Evolutionary conservation across 371 early-diverging fungal species (phyloP), one percentile per base, ranked within the genome.

Genomic region (Actinomucor elegans): DNA sequence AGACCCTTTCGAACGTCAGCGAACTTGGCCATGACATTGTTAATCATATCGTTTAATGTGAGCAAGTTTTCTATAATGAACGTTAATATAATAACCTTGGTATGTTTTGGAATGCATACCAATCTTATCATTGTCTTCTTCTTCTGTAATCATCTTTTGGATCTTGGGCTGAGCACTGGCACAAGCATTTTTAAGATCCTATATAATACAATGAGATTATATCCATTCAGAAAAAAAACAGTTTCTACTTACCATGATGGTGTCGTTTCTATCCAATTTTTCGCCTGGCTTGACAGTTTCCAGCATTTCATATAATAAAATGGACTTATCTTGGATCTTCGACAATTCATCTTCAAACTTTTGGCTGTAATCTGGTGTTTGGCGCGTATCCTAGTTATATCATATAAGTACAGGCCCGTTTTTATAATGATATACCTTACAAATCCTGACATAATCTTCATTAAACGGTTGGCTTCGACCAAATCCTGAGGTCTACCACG

Each of bases 361-460:
- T 54, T 85, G 81, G 55, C 88, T 87, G 62, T 97, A 98, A 68
- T 98, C 90, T 0, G 88, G 92, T 35, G 77, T 78, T 50, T 80
- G 77, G 23, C 86, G 77, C 33, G 84, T 81, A 60, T 95, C 94
- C 88, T 89, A 59, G n/a, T 35, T 0, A 28, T 28, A 27, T 35
- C 7, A 45, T 28, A 33, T 55, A 8, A 20, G 35, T 1, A 47
- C 9, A 55, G 23, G 2, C 24, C 12, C 15, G 14, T 14, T 38
- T 37, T 7, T 20, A 1, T 38, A 15, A 20, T n/a, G 36, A 34
- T 26, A 26, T 33, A 38, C 78, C 57, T n/a, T 83, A 92, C 93
- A 64, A 94, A 98, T 46, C 98, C 99, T 4, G 98, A 86, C 86
- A 98, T 93, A 35, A 94, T 79, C 68, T 98, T 97, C 91, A 98